A percentile compares a stretch with the other conserved stretches of the same genome.
Conservation (phyloP, 2,329 filamentous ascomycete species). For the Fusarium xyrophilum region DNA sequence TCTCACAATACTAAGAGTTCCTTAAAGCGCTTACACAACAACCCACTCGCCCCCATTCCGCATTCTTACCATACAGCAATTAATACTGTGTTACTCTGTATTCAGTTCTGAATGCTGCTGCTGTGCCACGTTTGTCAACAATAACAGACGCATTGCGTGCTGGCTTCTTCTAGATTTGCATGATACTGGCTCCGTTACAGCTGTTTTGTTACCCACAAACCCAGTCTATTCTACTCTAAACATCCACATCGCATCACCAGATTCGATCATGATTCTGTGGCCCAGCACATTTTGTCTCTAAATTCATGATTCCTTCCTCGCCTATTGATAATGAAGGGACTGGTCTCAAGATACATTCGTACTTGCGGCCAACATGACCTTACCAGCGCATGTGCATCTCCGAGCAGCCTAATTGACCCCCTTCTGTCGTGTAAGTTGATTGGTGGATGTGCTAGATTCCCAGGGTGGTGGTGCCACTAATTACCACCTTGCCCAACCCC, state of each 20-base stretch:
- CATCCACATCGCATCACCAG: conserved; percentile 10
- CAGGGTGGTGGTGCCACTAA: conserved; percentile 10
- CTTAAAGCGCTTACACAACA: background rate
- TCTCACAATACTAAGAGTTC: background rate
- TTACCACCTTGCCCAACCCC: conserved; percentile 9
- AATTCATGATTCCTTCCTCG: background rate
- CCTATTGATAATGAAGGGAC: background rate
- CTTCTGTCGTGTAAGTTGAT: conserved; percentile 42
- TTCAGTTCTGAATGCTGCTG: conserved; percentile 2
- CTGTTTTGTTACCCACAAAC: background rate
- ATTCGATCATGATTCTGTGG: background rate
- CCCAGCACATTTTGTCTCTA: background rate
- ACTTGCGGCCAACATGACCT: background rate
- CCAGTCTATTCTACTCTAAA: background rate
- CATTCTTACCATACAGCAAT: background rate
- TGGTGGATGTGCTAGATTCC: conserved; percentile 30
- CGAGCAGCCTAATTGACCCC: conserved; percentile 1
- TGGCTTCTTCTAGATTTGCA: conserved; percentile 4
- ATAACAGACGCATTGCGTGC: conserved; percentile 8
- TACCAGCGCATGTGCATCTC: background rate
- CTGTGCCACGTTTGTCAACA: conserved; percentile 16
- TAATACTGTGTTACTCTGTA: background rate
- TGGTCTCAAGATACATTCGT: background rate
- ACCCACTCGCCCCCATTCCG: background rate
- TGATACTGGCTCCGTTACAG: conserved; percentile 3